Percentiles rank a stretch among this genome's conserved stretches.
These are phyloP conservation scores for Leersia perrieri DNA, from an alignment of 176 grass and related monocot species.

Conservation along the genomic window DNA sequence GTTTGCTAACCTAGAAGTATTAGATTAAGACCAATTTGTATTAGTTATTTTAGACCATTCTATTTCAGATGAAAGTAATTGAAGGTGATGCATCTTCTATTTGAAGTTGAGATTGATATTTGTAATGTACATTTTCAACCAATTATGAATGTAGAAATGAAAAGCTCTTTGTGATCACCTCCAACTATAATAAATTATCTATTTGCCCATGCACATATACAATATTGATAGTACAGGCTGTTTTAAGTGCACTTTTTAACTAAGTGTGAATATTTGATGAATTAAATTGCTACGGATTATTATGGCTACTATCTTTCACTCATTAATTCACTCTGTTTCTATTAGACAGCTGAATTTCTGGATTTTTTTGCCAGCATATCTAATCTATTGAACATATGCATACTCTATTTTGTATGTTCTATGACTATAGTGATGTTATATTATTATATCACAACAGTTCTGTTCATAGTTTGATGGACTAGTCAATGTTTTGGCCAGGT, in stretches of 20 bases:
- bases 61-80: background rate
- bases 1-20: background rate
- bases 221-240: background rate
- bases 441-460: background rate
- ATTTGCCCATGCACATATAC: background rate
- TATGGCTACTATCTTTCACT: background rate
- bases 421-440: background rate
- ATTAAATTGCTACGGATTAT: background rate
- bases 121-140: background rate
- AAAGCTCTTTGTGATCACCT: background rate
- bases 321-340: background rate
- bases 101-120: slow-evolving; percentile 20
- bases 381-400: background rate
- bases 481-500: slow-evolving; percentile 36
- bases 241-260: background rate
- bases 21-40: background rate
- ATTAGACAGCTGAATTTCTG: background rate
- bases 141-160: background rate
- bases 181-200: background rate
- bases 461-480: slow-evolving; percentile 3
- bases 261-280: background rate
- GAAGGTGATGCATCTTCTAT: background rate
- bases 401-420: background rate
- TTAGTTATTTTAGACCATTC: background rate
- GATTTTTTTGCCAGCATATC: background rate